phyloP scores from a whole-genome alignment of 495 filamentous ascomycete genomes.

The Rhypophila decipiens region DNA sequence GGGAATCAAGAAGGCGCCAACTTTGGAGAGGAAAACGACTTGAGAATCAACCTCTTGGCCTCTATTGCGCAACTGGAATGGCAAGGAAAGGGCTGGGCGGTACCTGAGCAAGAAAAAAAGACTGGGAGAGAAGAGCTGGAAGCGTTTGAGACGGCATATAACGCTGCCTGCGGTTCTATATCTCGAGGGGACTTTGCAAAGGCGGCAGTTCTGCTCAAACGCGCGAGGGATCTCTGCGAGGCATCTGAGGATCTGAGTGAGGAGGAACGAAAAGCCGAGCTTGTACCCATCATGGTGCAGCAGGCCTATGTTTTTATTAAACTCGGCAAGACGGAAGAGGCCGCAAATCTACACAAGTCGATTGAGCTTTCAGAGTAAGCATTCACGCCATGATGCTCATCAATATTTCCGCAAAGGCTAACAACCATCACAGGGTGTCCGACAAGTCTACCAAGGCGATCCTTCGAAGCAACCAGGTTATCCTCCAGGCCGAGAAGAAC shows the following conservation, averaged over 20 bases:
- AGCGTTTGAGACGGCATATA: constrained; percentile 89
- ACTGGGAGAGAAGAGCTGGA: constrained; percentile 71
- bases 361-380: constrained; percentile 43
- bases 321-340: constrained; percentile 69
- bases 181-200: constrained; percentile 70
- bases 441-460: constrained; percentile 73
- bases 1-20: constrained; percentile 34
- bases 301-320: constrained; percentile 72
- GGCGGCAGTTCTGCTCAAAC: constrained; percentile 71
- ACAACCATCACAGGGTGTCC: constrained; percentile 52
- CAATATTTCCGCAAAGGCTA: constrained; percentile 2
- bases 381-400: background rate
- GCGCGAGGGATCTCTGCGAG: constrained; percentile 81
- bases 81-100: constrained; percentile 48
- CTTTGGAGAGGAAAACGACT: constrained; percentile 71
- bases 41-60: constrained; percentile 78
- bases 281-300: constrained; percentile 81
- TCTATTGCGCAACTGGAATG: constrained; percentile 82
- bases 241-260: constrained; percentile 74
- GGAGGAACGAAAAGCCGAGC: constrained; percentile 75
- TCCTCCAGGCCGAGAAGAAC: constrained; percentile 57
- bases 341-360: constrained; percentile 56
- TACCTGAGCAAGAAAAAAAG: constrained; percentile 39
- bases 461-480: constrained; percentile 70
- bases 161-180: constrained; percentile 81